phyloP scores from a whole-genome alignment of 1,139 yeast species.

The Kodamaea anthophila region DNA sequence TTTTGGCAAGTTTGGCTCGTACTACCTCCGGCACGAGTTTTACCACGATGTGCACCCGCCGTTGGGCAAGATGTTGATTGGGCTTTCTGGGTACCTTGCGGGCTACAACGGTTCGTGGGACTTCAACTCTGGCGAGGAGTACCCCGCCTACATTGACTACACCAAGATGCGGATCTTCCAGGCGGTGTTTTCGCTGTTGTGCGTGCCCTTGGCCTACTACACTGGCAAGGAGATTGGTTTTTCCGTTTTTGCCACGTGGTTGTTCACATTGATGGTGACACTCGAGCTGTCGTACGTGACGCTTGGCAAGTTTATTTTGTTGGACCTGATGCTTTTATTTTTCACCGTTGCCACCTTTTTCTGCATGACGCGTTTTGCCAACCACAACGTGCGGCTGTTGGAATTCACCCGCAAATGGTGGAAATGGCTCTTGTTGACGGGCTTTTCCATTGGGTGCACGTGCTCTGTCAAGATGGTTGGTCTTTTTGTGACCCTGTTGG shows the following conservation, averaged over 20 bases:
- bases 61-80: slow-evolving; percentile 94
- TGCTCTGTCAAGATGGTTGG: slow-evolving; percentile 89
- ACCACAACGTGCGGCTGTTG: slow-evolving; percentile 48
- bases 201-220: slow-evolving; percentile 91
- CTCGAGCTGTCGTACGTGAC: slow-evolving; percentile 85
- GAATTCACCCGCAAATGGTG: slow-evolving; percentile 81
- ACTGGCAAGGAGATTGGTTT: slow-evolving; percentile 85
- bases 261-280: slow-evolving; percentile 79
- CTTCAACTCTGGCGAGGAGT: slow-evolving; percentile 80
- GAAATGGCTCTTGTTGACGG: slow-evolving; percentile 83
- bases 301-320: slow-evolving; percentile 81
- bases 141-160: slow-evolving; percentile 82
- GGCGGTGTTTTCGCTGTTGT: slow-evolving; percentile 80
- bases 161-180: slow-evolving; percentile 93
- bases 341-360: slow-evolving; percentile 83
- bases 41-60: slow-evolving; percentile 99
- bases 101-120: slow-evolving; percentile 96
- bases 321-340: slow-evolving; percentile 93
- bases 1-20: slow-evolving; percentile 93
- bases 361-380: slow-evolving; percentile 75
- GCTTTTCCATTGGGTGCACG: slow-evolving; percentile 67
- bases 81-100: slow-evolving; percentile 88
- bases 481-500: slow-evolving; percentile 63
- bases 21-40: slow-evolving; percentile 85
- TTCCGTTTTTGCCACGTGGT: slow-evolving; percentile 79